These are phyloP conservation scores for Microbotryum saponariae DNA, from an alignment of 1,284 basidiomycete species.

Conservation along the genomic window DNA sequence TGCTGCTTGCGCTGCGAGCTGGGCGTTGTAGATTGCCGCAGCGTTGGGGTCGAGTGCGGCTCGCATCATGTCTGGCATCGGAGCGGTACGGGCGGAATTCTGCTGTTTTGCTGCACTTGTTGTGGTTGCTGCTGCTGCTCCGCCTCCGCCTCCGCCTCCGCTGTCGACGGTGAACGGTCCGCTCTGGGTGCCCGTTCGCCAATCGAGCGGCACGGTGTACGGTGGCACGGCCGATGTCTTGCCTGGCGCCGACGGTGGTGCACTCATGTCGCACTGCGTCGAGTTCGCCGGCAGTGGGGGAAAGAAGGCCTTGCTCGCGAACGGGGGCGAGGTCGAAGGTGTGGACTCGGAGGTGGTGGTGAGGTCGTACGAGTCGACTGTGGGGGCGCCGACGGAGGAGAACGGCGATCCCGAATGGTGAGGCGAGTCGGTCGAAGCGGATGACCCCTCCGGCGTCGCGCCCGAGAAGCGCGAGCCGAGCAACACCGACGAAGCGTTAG, in stretches of 20 bases:
- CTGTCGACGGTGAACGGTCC: constrained; percentile 8
- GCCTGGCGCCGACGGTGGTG: not conserved
- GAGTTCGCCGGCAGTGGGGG: constrained; percentile 8
- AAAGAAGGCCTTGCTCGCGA: constrained; percentile 3
- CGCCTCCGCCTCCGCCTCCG: constrained; percentile 5
- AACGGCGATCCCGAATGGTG: too few relatives aligned
- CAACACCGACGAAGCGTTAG: constrained; percentile 11
- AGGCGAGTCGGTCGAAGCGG: too few relatives aligned
- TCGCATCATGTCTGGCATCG: not conserved
- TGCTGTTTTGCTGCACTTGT: not conserved
- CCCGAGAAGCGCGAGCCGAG: constrained; percentile 5
- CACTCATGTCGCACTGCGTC: not conserved
- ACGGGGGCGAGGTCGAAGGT: constrained; percentile 15
- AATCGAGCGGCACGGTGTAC: not conserved
- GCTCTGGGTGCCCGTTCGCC: constrained; percentile 5
- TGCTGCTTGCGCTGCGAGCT: not conserved
- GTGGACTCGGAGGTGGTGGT: constrained; percentile 7
- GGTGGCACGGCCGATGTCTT: not conserved
- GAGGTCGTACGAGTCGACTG: constrained; percentile 3
- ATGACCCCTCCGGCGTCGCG: too few relatives aligned
- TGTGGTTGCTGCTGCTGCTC: not conserved
- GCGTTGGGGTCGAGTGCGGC: not conserved
- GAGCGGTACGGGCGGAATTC: not conserved
- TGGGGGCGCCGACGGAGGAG: constrained; percentile 1
- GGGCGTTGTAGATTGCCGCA: not conserved